phyloP scores from a whole-genome alignment of 2,329 filamentous ascomycete genomes.

The Aspergillus aculeatinus region DNA sequence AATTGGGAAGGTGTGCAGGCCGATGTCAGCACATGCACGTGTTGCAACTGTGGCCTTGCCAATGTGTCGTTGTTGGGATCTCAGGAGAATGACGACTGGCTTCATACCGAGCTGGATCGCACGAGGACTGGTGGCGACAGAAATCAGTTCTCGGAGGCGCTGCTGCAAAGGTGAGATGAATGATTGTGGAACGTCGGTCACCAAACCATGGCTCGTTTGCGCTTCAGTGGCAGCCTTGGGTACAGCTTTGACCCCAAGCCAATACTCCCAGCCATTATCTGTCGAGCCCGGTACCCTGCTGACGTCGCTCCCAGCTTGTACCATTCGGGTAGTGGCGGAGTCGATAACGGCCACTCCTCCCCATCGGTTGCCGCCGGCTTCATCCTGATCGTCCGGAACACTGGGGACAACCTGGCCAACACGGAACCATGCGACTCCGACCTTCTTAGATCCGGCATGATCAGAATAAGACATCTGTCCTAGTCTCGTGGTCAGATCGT shows the following conservation, averaged over 20 bases:
- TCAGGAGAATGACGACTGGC: constrained; percentile 80
- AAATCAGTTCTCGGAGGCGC: constrained; percentile 78
- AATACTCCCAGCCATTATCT: constrained; percentile 83
- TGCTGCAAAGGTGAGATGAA: constrained; percentile 63
- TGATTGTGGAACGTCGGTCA: constrained; percentile 36
- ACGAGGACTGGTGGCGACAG: constrained; percentile 81
- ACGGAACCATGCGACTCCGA: constrained; percentile 82
- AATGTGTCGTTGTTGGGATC: constrained; percentile 89
- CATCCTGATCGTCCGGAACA: constrained; percentile 53
- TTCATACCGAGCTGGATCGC: constrained; percentile 86
- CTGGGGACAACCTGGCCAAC: constrained; percentile 68
- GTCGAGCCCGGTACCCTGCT: constrained; percentile 74
- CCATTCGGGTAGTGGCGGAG: constrained; percentile 80
- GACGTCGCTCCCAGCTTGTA: constrained; percentile 84
- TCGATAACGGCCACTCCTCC: constrained; percentile 84
- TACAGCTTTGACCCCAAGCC: constrained; percentile 71
- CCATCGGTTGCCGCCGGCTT: constrained; percentile 71
- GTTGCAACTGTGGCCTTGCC: constrained; percentile 80
- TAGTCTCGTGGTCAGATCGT: constrained; percentile 60
- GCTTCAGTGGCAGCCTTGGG: constrained; percentile 48
- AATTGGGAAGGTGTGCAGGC: constrained; percentile 82
- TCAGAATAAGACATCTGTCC: constrained; percentile 29
- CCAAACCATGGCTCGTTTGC: constrained; percentile 37
- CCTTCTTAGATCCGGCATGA: constrained; percentile 47
- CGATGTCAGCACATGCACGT: constrained; percentile 80